Base-by-base conservation (phyloP, 2,329 filamentous ascomycete genomes). In the Pestalotiopsis sp. region DNA sequence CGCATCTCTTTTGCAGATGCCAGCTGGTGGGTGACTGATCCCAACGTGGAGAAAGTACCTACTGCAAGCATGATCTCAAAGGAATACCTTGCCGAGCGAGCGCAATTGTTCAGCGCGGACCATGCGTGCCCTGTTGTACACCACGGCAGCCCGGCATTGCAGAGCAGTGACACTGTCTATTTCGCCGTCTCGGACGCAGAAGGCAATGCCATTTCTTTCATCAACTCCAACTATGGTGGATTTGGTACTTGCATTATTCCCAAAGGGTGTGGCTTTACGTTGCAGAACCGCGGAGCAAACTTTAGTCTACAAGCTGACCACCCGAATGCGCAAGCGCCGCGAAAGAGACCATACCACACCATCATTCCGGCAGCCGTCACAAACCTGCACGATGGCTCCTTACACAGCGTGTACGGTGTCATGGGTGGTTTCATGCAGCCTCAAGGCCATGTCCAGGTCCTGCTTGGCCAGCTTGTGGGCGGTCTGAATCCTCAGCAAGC, bases 391-490 rank as follows among this genome's bases (percentile, higher is more conserved):
- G 94, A 97, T 74, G 89, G 89, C 31, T 91, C 88, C 63, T 82
- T 98, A 68, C 93, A 97, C 79, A 92, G 90, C 4, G 92, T 97
- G 0, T 98, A 95, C 75, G 96, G 96, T 66, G 95, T 98, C 70
- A 98, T 98, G 96, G 96, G 96, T 66, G 95, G 94, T 2, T 98
- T 97, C 81, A 98, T 98, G 93, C 96, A 99, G 82, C 96, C 96
- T 0, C 96, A 98, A 80, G 96, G 95, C 25, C 96, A 98, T 70
- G 91, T 98, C 0, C 96, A 98, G 80, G 94, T 97, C 0, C 82
- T 99, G 11, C 85, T 98, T 2, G 97, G 97, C 73, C 95, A 97
- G 87, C 81, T 97, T 0, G 89, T 94, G 0, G 97, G 95, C 74
- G 90, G 90, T 1, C 85, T 94, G 66, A 92, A 91, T 71, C 94